Base-by-base conservation (phyloP, 225 moss, liverwort and hornwort species). In the Marchantia polymorpha region DNA sequence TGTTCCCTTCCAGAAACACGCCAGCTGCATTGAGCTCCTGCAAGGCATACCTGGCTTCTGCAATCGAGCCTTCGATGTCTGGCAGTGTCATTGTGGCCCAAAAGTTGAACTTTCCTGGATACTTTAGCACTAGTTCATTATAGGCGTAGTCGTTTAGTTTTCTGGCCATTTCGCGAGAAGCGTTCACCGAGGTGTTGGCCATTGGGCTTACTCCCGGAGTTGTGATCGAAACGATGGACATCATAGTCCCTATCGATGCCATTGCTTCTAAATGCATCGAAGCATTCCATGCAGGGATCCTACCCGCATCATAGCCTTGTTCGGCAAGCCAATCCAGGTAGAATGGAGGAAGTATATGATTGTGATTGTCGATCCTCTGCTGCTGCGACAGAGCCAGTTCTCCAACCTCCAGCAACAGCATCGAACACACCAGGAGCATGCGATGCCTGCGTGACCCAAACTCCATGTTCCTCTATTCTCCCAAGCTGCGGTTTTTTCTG, bases 81-180 rank as follows among this genome's bases (percentile, higher is more conserved):
- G 77, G 77, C 20, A 77, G 77, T 6, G 77, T 77, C 51, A 77
- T 31, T 13, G 77, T 77, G 48, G 77, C 77, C 63, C 63, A 77
- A 26, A 77, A 77, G 13, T 77, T 22, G 39, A 77, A 77, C 14
- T 52, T 51, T 64, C 65, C 77, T 13, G 77, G 77, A 23, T 17
- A 77, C 48, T 64, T 77, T 12, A 7, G 3, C 12, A 47, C 63
- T 15, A 77, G 64, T 64, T 77, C 50, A 11, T 47, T 11, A 27
- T 54, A 54, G n/a, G 63, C 63, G 23, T 64, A 77, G 47, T 64
- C 65, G 64, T 77, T 77, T 31, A 77, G 10, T 52, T 59, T 39
- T 23, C 77, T 51, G 6, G 77, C 60, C 77, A 77, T 47, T 46
- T 3, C 19, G 2, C 77, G 63, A 39, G 39, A 2, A 39, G 39